phyloP scores from a whole-genome alignment of 2,329 filamentous ascomycete species.

The Fusarium robinianum region DNA sequence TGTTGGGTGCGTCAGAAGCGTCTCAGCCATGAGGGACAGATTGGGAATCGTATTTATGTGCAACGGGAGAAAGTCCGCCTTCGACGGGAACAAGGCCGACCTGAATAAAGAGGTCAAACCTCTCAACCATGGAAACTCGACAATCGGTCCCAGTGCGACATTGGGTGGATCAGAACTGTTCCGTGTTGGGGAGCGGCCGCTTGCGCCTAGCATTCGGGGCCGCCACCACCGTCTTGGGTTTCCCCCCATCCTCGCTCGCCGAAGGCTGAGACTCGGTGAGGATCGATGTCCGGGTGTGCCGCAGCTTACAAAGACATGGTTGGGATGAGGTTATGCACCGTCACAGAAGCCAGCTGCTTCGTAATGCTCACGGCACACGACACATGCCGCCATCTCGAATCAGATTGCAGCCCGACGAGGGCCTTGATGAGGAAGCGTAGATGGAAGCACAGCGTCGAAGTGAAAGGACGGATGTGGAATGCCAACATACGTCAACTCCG shows the following conservation, averaged over 20 bases:
- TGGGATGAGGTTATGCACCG: constrained; percentile 17
- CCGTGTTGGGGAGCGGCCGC: constrained; percentile 24
- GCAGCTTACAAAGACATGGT: constrained; percentile 28
- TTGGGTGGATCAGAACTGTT: constrained; percentile 31
- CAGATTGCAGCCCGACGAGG: constrained; percentile 7
- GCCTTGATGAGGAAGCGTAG: not conserved
- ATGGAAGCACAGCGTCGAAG: constrained; percentile 10
- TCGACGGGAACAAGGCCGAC: constrained; percentile 34
- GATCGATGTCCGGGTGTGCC: constrained; percentile 31
- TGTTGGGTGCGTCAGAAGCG: constrained; percentile 1
- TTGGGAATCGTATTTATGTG: constrained; percentile 8
- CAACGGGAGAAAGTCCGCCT: constrained; percentile 28
- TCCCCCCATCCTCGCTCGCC: constrained; percentile 25
- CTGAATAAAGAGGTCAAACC: constrained; percentile 19
- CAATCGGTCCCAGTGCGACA: constrained; percentile 24
- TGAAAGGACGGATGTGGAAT: constrained; percentile 25
- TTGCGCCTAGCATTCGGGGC: constrained; percentile 16
- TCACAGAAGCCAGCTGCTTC: constrained; percentile 28
- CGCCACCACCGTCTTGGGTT: constrained; percentile 22
- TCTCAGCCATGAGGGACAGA: too few relatives aligned
- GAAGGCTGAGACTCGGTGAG: constrained; percentile 34
- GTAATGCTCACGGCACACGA: constrained; percentile 29
- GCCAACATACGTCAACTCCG: constrained; percentile 28
- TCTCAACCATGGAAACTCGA: constrained; percentile 9
- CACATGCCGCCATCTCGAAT: constrained; percentile 3